These are phyloP conservation scores for Calocybe cyanea DNA, from an alignment of 768 basidiomycete species.

Conservation along the genomic window DNA sequence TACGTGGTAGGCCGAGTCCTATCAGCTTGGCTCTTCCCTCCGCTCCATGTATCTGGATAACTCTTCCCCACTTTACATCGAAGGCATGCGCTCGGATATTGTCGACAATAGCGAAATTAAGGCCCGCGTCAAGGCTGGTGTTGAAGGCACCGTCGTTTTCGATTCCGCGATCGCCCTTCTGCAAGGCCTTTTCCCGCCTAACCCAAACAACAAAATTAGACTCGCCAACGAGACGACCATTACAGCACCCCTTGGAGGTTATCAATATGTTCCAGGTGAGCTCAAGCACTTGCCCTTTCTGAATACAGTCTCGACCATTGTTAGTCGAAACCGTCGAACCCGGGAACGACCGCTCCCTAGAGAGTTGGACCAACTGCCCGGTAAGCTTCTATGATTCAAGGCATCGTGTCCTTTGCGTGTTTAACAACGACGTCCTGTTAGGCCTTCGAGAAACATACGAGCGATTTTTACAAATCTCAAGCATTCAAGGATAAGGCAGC, in stretches of 20 bases:
- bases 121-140: constrained; percentile 77
- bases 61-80: constrained; percentile 66
- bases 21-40: constrained; percentile 57
- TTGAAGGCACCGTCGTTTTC: constrained; percentile 82
- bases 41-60: constrained; percentile 64
- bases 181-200: constrained; percentile 87
- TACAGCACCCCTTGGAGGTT: constrained; percentile 72
- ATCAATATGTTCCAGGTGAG: constrained; percentile 81
- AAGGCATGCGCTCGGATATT: constrained; percentile 60
- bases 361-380: constrained; percentile 68
- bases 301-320: not conserved
- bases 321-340: constrained; percentile 85
- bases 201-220: constrained; percentile 60
- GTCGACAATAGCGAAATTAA: constrained; percentile 73
- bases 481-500: constrained; percentile 62
- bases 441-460: constrained; percentile 65
- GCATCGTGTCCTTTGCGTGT: not conserved
- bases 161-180: constrained; percentile 82
- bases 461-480: constrained; percentile 54
- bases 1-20: constrained; percentile 62
- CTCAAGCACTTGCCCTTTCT: not conserved
- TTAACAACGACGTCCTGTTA: constrained; percentile 19
- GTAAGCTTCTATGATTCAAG: constrained; percentile 27
- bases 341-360: constrained; percentile 75
- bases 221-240: constrained; percentile 78